phyloP scores from a whole-genome alignment of 228 moss, liverwort and hornwort species.

The Sphagnum fallax region DNA sequence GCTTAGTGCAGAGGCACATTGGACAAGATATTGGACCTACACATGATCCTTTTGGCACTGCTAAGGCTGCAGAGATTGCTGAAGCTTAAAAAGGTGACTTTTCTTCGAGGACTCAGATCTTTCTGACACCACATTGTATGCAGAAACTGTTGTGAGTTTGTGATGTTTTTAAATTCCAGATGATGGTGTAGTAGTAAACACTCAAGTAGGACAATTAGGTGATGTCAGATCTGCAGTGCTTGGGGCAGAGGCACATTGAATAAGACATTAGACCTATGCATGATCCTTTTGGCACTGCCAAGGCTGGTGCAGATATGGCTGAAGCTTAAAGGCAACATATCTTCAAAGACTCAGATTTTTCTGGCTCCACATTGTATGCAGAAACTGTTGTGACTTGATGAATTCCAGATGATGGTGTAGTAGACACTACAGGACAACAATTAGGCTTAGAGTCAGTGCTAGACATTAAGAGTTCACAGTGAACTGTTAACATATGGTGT shows the following conservation, averaged over 20 bases:
- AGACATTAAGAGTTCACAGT: too few species aligned
- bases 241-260: conserved; percentile 57
- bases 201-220: conserved; percentile 51
- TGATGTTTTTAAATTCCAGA: too few species aligned
- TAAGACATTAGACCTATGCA: conserved; percentile 49
- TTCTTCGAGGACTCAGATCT: too few species aligned
- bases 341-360: too few species aligned
- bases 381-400: too few species aligned
- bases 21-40: conserved; percentile 52
- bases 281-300: conserved; percentile 46
- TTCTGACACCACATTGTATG: too few species aligned
- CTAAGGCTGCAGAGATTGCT: conserved; percentile 12
- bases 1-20: conserved; percentile 56
- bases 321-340: neutral
- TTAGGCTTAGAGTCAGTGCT: conserved; percentile 8
- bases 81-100: neutral
- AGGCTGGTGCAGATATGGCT: conserved; percentile 2
- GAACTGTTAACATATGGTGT: too few species aligned
- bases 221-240: conserved; percentile 52
- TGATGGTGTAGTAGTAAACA: too few species aligned
- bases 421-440: conserved; percentile 23
- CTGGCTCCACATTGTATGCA: too few species aligned
- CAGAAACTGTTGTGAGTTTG: too few species aligned
- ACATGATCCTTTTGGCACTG: conserved; percentile 47
- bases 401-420: too few species aligned